These are phyloP conservation scores for Ganoderma meredithae DNA, from an alignment of 1,284 basidiomycete species.

Conservation along the genomic window DNA sequence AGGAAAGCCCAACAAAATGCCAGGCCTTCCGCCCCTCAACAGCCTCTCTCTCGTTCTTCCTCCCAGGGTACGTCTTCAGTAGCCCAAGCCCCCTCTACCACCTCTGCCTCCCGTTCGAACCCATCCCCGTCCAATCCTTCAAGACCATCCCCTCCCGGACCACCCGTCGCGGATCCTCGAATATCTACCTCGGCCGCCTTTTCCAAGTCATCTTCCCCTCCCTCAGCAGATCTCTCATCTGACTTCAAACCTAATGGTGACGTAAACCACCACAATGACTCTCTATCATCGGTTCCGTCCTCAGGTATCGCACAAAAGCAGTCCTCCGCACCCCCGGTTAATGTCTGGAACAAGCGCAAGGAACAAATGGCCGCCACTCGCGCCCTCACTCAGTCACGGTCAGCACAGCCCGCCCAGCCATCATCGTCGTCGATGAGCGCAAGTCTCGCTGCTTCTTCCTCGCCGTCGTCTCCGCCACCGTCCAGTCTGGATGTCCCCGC, in stretches of 20 bases:
- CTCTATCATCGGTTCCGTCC: constrained; percentile 22
- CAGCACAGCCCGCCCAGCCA: constrained; percentile 22
- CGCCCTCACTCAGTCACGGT: constrained; percentile 24
- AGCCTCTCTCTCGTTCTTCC: constrained; percentile 29
- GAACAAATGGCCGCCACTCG: constrained; percentile 52
- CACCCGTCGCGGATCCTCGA: constrained; percentile 17
- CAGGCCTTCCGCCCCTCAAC: constrained; percentile 26
- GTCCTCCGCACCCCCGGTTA: constrained; percentile 42
- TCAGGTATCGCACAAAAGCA: constrained; percentile 25
- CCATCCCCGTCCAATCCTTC: constrained; percentile 26
- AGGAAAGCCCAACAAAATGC: constrained; percentile 48
- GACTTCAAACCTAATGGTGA: constrained; percentile 33
- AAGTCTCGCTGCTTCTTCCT: constrained; percentile 1
- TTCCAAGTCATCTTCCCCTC: constrained; percentile 17
- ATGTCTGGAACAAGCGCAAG: constrained; percentile 59
- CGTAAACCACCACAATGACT: constrained; percentile 30
- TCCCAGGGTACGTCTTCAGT: constrained; percentile 25
- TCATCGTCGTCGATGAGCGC: constrained; percentile 3
- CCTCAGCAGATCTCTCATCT: constrained; percentile 14
- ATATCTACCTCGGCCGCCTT: constrained; percentile 24
- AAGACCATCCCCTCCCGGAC: constrained; percentile 28
- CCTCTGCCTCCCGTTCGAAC: constrained; percentile 28
- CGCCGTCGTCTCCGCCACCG: constrained; percentile 12
- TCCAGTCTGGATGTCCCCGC: constrained; percentile 11
- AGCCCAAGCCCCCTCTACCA: constrained; percentile 25